Conservation (phyloP, 1,139 yeast species). For the Geotrichum siamense region DNA sequence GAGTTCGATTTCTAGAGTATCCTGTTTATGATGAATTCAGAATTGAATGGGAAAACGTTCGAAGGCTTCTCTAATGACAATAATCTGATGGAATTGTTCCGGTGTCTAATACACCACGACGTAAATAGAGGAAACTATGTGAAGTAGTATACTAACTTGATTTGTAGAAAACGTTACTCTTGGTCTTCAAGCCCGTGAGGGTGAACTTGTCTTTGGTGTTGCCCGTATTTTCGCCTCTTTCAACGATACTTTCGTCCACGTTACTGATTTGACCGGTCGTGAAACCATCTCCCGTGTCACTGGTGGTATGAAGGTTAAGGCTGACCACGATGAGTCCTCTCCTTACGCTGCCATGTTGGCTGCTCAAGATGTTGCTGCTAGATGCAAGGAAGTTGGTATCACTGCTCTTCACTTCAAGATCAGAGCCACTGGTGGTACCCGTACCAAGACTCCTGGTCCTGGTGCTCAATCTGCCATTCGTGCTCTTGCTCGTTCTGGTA, state of each 20-base stretch:
- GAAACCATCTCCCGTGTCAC: constrained; percentile 99
- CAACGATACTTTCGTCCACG: constrained; percentile 99
- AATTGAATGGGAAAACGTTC: not conserved
- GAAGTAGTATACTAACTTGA: constrained; percentile 13
- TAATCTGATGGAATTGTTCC: not conserved
- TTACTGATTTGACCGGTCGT: constrained; percentile 98
- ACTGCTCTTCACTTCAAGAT: constrained; percentile 99
- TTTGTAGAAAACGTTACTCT: constrained; percentile 56
- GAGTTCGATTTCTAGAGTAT: constrained; percentile 12
- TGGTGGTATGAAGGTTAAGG: constrained; percentile 99
- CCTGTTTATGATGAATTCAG: not conserved
- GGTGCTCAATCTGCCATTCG: constrained; percentile 99
- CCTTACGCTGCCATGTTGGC: constrained; percentile 99
- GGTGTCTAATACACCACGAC: no score
- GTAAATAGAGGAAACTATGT: no score
- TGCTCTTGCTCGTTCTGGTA: constrained; percentile 99
- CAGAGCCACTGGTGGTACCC: constrained; percentile 99
- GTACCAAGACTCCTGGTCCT: constrained; percentile 99
- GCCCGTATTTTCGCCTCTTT: constrained; percentile 99
- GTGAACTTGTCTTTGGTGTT: constrained; percentile 99
- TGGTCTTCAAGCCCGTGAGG: constrained; percentile 86
- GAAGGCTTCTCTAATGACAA: constrained; percentile 1
- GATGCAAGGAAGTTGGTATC: constrained; percentile 99
- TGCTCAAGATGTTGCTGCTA: constrained; percentile 99
- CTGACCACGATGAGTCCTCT: constrained; percentile 99